Evolutionary conservation across 2,329 filamentous ascomycete genomes (phyloP).

Genomic region (Aspergillus spinulosporus): DNA sequence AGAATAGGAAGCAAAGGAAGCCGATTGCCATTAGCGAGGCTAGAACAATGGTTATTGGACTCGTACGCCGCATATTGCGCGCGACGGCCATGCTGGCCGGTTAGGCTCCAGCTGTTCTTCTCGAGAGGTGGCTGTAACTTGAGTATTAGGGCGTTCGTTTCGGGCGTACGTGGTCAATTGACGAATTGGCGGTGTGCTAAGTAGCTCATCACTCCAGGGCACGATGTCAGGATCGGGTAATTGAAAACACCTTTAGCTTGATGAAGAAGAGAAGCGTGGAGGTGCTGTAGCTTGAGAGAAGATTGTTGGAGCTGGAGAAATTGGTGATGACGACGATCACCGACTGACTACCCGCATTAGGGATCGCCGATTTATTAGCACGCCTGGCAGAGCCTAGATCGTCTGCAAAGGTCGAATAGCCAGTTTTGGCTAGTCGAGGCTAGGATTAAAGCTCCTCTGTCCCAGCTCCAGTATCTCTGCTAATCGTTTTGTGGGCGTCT

Average conservation of each 20-base stretch:
- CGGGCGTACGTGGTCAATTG: constrained; percentile 20
- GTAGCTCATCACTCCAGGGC: constrained; percentile 17
- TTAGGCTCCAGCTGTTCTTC: constrained; percentile 14
- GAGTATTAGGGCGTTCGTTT: not conserved
- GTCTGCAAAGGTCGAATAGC: not conserved
- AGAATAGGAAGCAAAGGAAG: constrained; percentile 57
- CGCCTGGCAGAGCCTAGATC: not conserved
- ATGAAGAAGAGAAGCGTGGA: not conserved
- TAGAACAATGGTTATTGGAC: constrained; percentile 71
- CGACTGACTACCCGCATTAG: constrained; percentile 8
- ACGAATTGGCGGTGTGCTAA: constrained; percentile 5
- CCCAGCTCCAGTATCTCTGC: not conserved
- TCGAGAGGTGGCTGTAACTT: constrained; percentile 1
- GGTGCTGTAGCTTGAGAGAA: not conserved
- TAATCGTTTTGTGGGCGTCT: not conserved
- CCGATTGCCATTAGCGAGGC: constrained; percentile 71
- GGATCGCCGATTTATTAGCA: constrained; percentile 3
- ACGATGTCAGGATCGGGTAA: constrained; percentile 1
- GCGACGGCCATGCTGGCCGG: constrained; percentile 55
- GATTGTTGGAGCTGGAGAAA: too few species aligned
- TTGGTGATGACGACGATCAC: constrained; percentile 7
- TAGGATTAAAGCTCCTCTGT: not conserved
- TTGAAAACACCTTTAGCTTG: constrained; percentile 14
- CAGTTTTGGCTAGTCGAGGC: not conserved
- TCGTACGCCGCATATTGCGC: constrained; percentile 75